phyloP scores from a whole-genome alignment of 148 eudicot species.

The Rhododendron kiyosumense region DNA sequence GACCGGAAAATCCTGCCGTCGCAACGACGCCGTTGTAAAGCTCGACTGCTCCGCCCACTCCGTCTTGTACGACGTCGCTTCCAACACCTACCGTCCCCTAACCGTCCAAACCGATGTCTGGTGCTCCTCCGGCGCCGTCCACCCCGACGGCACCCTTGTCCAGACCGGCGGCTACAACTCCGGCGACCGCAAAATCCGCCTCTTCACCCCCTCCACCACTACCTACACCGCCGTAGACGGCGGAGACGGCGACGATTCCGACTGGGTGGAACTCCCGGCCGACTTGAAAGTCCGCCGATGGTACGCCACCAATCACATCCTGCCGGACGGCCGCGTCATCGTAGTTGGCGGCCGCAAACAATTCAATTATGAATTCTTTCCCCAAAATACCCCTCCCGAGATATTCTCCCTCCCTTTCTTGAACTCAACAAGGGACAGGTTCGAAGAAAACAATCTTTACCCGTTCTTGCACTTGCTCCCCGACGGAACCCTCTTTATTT shows the following conservation, averaged over 20 bases:
- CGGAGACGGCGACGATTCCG: constrained; percentile 17
- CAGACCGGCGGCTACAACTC: constrained; percentile 76
- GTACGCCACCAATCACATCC: constrained; percentile 68
- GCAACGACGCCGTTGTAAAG: constrained; percentile 20
- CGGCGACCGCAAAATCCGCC: constrained; percentile 58
- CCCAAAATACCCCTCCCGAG: constrained; percentile 14
- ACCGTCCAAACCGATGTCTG: constrained; percentile 52
- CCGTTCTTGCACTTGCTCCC: constrained; percentile 79
- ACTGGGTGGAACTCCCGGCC: constrained; percentile 52
- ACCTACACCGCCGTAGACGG: not conserved
- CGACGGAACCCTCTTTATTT: constrained; percentile 58
- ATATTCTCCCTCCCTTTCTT: constrained; percentile 35
- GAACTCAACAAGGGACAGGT: constrained; percentile 42
- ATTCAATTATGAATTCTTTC: constrained; percentile 75
- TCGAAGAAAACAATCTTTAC: constrained; percentile 84
- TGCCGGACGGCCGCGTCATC: constrained; percentile 68
- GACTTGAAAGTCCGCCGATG: constrained; percentile 52
- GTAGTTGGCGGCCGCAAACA: constrained; percentile 68
- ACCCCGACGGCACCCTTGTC: constrained; percentile 48
- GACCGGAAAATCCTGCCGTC: constrained; percentile 16
- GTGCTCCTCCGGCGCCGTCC: constrained; percentile 82
- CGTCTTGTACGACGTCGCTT: constrained; percentile 47
- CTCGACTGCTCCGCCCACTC: constrained; percentile 84
- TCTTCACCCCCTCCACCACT: constrained; percentile 46
- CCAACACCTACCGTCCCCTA: constrained; percentile 63